A percentile compares a stretch with the other conserved stretches of the same genome.
phyloP scores from a whole-genome alignment of 2,329 filamentous ascomycete species.

The Paramyrothecium roridum region DNA sequence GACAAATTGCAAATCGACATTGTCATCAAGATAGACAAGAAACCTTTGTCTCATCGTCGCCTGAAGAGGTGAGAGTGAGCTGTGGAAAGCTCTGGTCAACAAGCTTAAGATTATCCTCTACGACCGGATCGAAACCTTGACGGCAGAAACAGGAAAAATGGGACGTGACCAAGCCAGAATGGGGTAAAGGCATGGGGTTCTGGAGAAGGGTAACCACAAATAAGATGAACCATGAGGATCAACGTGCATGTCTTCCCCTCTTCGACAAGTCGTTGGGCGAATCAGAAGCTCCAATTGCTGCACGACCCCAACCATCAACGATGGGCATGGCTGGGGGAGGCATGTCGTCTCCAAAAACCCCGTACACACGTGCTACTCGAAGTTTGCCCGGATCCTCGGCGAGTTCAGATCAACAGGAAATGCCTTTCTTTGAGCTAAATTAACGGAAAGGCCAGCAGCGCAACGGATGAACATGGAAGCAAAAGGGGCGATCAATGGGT shows the following conservation, averaged over 20 bases:
- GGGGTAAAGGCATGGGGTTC: not conserved
- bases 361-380: not conserved
- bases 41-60: too few relatives aligned
- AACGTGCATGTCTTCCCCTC: not conserved
- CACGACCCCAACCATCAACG: not conserved
- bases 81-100: not conserved
- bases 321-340: not conserved
- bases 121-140: not conserved
- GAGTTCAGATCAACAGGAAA: too few relatives aligned
- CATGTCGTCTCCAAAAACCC: not conserved
- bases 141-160: not conserved
- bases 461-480: not conserved
- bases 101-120: not conserved
- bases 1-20: too few relatives aligned
- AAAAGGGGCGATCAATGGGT: not conserved
- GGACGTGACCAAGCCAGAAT: not conserved
- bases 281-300: conserved; percentile 1
- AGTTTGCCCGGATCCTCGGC: not conserved
- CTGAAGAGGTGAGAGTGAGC: too few relatives aligned
- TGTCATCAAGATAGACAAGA: too few relatives aligned
- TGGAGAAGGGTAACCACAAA: not conserved
- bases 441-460: too few relatives aligned
- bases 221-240: not conserved
- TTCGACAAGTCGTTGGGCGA: not conserved
- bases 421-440: too few relatives aligned